Conservation (phyloP, 2,329 filamentous ascomycete species). For the Gremmenia infestans region DNA sequence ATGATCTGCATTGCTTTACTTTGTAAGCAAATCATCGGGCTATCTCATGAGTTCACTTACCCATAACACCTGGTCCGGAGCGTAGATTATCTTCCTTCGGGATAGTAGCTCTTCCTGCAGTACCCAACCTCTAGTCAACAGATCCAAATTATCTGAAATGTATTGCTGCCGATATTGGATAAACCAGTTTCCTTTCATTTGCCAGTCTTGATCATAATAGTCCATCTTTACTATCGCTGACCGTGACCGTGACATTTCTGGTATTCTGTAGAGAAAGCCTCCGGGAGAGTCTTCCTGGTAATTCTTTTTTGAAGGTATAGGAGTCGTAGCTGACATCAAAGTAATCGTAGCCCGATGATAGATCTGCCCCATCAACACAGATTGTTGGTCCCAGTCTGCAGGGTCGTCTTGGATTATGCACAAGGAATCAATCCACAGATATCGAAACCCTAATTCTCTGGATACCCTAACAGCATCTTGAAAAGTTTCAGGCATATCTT, state of each 20-base stretch:
- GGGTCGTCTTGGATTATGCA: constrained; percentile 10
- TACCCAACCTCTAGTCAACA: too few relatives aligned
- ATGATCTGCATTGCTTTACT: too few relatives aligned
- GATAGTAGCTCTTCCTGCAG: too few relatives aligned
- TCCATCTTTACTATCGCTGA: background rate
- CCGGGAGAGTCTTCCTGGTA: background rate
- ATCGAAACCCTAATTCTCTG: constrained; percentile 2
- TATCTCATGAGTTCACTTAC: too few relatives aligned
- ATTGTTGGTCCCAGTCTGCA: background rate
- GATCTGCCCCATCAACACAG: background rate
- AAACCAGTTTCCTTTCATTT: background rate
- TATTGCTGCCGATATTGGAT: background rate
- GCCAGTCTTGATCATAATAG: background rate
- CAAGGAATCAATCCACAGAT: constrained; percentile 15
- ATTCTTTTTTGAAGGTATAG: background rate
- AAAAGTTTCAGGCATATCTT: constrained; percentile 4
- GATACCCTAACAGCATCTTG: constrained; percentile 7
- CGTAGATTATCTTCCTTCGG: too few relatives aligned
- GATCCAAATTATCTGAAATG: too few relatives aligned
- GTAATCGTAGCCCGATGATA: background rate
- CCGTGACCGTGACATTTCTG: background rate
- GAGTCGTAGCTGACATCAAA: background rate
- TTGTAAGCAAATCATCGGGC: too few relatives aligned
- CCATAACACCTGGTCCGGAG: too few relatives aligned
- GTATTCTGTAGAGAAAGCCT: background rate